phyloP scores from a whole-genome alignment of 1,284 basidiomycete genomes.

The Stygiomarasmius scandens region DNA sequence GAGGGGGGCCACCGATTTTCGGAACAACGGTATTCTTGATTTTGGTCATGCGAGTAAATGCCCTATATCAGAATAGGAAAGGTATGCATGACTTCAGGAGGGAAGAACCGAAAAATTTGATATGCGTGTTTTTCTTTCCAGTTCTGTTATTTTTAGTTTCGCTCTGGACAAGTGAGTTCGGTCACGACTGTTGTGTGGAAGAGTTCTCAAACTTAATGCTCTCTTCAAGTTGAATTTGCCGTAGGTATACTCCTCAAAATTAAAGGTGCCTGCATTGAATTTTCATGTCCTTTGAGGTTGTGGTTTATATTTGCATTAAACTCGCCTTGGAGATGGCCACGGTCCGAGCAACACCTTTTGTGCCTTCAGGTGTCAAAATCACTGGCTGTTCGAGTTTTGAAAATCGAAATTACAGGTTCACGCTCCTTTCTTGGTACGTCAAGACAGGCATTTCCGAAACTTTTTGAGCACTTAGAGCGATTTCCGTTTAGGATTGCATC shows the following conservation, averaged over 20 bases:
- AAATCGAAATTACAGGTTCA: background rate
- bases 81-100: no score
- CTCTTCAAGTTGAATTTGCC: background rate
- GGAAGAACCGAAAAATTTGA: no score
- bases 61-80: background rate
- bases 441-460: no score
- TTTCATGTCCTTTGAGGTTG: background rate
- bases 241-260: background rate
- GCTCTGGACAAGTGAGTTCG: background rate
- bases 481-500: background rate
- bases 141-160: background rate
- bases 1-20: background rate
- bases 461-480: no score
- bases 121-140: no score
- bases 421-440: background rate
- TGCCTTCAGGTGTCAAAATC: background rate
- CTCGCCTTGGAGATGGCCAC: background rate
- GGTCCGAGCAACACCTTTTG: background rate
- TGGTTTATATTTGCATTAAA: background rate
- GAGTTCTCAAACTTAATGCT: background rate
- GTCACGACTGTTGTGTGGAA: background rate
- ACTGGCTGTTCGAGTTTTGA: background rate
- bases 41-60: background rate
- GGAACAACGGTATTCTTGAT: background rate
- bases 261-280: no score